Conservation (phyloP, 31 red algal species). For the Porphyra umbilicalis region DNA sequence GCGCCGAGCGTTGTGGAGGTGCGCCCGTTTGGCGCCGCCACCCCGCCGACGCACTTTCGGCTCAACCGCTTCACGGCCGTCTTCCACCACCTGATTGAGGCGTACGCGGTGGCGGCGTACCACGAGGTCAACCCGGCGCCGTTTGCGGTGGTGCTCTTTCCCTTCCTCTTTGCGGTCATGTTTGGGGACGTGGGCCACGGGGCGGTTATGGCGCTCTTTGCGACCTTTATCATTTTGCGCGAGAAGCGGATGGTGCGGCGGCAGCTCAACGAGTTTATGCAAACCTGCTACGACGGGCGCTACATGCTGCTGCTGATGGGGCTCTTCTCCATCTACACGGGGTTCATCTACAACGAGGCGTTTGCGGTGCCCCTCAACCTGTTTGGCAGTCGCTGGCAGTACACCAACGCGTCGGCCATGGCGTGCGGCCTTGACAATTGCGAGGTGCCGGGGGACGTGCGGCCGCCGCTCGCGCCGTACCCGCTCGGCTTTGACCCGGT, state of each 20-base stretch:
- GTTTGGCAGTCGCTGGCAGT: conserved; percentile 95
- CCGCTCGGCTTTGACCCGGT: conserved; percentile 96
- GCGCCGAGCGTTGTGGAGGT: conserved; percentile 76
- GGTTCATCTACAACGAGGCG: conserved; percentile 98
- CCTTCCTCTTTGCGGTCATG: conserved; percentile 99
- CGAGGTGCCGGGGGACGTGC: conserved; percentile 45
- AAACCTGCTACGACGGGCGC: conserved; percentile 74
- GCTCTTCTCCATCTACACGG: conserved; percentile 95
- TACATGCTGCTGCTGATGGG: conserved; percentile 98
- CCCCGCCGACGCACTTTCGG: conserved; percentile 84
- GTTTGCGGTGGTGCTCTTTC: conserved; percentile 85
- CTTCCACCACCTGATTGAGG: conserved; percentile 91
- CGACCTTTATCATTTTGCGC: conserved; percentile 56
- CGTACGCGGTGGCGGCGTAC: conserved; percentile 91
- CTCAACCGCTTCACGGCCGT: conserved; percentile 96
- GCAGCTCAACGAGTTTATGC: conserved; percentile 78
- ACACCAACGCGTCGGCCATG: conserved; percentile 47
- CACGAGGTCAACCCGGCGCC: conserved; percentile 97
- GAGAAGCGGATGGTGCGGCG: conserved; percentile 52
- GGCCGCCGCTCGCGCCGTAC: conserved; percentile 71
- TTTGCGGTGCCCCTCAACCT: conserved; percentile 90
- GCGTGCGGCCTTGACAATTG: conserved; percentile 95
- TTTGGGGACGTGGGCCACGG: conserved; percentile 99
- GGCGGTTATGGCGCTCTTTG: conserved; percentile 85
- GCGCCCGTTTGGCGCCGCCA: conserved; percentile 20